phyloP scores from a whole-genome alignment of 345 rosid genomes.

The Arabidopsis thaliana region TAIR10.1 NC_003076.8:22823501-22824000 shows the following conservation, averaged over 20 bases:
- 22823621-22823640: constrained; percentile 70
- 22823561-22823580: constrained; percentile 30
- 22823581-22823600: constrained; percentile 77
- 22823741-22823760: constrained; percentile 75
- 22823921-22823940: constrained; percentile 83
- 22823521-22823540: constrained; percentile 32
- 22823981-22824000: constrained; percentile 21
- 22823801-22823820: neutral
- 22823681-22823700: neutral
- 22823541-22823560: constrained; percentile 17
- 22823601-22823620: constrained; percentile 59
- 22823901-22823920: constrained; percentile 83
- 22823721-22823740: constrained; percentile 60
- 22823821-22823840: neutral
- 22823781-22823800: constrained; percentile 60
- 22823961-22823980: constrained; percentile 15
- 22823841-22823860: neutral
- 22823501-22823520: constrained; percentile 32
- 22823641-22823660: constrained; percentile 67
- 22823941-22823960: constrained; percentile 56
- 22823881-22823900: constrained; percentile 99
- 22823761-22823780: constrained; percentile 73
- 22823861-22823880: constrained; percentile 32
- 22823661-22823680: neutral
- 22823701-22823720: constrained; percentile 20